These are phyloP conservation scores for Tillandsia leiboldiana DNA, from an alignment of 176 grass and related monocot species.

Conservation along the genomic window DNA sequence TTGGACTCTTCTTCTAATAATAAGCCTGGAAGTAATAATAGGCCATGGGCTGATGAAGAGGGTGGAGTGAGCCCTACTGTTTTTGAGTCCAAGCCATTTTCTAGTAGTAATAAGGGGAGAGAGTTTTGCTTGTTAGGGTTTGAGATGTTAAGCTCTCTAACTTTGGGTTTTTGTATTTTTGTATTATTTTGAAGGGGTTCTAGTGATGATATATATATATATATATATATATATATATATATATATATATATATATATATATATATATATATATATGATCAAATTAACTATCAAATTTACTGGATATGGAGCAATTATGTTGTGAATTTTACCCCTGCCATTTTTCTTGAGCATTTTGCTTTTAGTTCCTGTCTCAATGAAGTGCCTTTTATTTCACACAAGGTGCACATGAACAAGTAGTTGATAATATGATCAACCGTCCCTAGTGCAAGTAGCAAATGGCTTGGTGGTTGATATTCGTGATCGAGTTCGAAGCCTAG, in stretches of 20 bases:
- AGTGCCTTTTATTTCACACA: too few relatives aligned
- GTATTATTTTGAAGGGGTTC: neutral
- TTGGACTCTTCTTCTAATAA: neutral
- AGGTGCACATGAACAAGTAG: too few relatives aligned
- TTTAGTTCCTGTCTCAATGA: too few relatives aligned
- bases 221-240: neutral
- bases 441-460: too few relatives aligned
- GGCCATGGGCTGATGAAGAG: neutral
- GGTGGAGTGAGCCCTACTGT: neutral
- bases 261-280: neutral
- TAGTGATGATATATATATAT: neutral
- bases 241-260: neutral
- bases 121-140: neutral
- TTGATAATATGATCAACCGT: too few relatives aligned
- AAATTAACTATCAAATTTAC: neutral
- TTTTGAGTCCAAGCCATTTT: neutral
- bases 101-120: neutral
- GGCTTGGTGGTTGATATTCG: too few relatives aligned
- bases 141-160: neutral
- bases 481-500: too few relatives aligned
- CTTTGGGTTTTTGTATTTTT: neutral
- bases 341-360: too few relatives aligned
- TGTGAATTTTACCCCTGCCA: neutral
- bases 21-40: neutral
- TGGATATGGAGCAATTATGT: neutral